Conservation (phyloP, 495 filamentous ascomycete species). For the Neurospora africana region DNA sequence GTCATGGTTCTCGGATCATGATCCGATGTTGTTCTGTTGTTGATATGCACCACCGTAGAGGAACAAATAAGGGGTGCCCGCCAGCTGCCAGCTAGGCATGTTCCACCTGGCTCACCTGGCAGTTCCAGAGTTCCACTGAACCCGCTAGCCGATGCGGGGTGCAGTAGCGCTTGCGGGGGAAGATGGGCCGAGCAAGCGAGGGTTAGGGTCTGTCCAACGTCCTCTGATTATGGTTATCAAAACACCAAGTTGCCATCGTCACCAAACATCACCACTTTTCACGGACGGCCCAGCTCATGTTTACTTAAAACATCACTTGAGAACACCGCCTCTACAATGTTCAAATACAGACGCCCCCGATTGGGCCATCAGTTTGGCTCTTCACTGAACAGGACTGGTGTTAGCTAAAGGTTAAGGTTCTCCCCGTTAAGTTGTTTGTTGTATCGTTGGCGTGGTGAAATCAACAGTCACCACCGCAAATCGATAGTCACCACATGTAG, state of each 20-base stretch:
- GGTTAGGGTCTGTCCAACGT: neutral
- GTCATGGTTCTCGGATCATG: neutral
- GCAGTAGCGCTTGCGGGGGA: neutral
- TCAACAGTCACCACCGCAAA: neutral
- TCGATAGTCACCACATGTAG: neutral
- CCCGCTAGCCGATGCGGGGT: neutral
- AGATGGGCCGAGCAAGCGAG: neutral
- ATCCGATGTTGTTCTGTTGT: neutral
- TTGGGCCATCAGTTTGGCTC: neutral
- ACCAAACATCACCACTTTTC: neutral
- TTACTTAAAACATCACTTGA: neutral
- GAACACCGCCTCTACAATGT: neutral
- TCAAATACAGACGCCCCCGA: neutral
- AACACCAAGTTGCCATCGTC: neutral
- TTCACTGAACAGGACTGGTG: neutral
- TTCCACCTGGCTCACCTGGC: neutral
- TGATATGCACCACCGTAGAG: neutral
- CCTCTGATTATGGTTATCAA: neutral
- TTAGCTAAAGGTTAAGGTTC: neutral
- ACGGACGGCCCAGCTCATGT: neutral
- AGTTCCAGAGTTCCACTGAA: neutral
- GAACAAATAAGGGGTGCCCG: neutral
- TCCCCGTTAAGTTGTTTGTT: neutral
- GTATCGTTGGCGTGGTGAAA: neutral
- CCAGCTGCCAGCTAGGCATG: neutral